Evolutionary conservation across 2,329 filamentous ascomycete genomes (phyloP), one percentile per base, ranked within the genome.

Genomic region (Scytalidium sp.): DNA sequence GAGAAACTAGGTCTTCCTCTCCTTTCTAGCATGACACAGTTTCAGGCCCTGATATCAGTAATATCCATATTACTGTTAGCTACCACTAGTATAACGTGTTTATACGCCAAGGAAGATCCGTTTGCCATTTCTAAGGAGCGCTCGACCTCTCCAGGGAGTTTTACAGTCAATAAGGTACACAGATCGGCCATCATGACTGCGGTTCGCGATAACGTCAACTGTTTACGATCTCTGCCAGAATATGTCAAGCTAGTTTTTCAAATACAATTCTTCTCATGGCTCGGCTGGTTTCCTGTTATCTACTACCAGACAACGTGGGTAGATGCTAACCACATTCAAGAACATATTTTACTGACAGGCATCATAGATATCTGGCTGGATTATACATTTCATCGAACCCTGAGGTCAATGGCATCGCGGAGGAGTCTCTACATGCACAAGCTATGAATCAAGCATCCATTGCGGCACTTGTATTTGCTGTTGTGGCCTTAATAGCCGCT

Each of bases 201-300:
- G 5, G 32, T 36, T 36, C 17, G 32, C 11, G 32, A 36, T 15
- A 36, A 36, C 17, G 4, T 36, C 32, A 36, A 15, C 5, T 36
- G 32, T n/a, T n/a, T 36, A n/a, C 32, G 32, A 15, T 36, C 32
- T 7, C 32, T 36, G 11, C 32, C 32, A 9, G 32, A 36, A 19
- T 27, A 50, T 58, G 32, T 36, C 32, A 15, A 8, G 40, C 50
- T 47, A 25, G 53, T 65, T 2, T 64, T 58, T 41, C 36, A 51
- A 13, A 54, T 62, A 22, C 62, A 65, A 29, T 64, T 65, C 25
- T 60, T 59, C 46, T 55, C 64, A 15, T 67, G 63, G 63, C 52
- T 68, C 22, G 64, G 60, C 2, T 69, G 66, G 66, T 69, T 67
- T 51, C 60, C 60, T 4, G 67, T 68, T 47, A 53, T 69, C 11